Conservation (phyloP, 2,329 filamentous ascomycete genomes). For the Talaromyces verruculosus region DNA sequence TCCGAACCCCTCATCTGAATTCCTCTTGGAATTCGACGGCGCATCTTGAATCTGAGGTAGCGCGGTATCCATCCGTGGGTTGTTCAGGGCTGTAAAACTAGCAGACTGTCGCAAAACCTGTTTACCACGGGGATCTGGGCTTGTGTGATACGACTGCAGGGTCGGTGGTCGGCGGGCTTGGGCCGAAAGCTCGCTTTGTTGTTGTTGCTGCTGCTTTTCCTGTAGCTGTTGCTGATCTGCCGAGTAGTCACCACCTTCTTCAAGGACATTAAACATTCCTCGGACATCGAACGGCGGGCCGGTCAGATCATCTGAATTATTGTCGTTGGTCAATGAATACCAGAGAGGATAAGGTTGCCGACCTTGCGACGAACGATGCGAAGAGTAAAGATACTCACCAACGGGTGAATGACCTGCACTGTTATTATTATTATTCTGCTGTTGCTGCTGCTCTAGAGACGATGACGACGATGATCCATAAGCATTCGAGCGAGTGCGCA, state of each 20-base stretch:
- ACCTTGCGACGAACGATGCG: constrained; percentile 18
- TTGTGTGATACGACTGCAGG: constrained; percentile 51
- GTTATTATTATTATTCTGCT: constrained; percentile 12
- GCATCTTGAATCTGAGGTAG: constrained; percentile 48
- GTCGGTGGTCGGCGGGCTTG: constrained; percentile 43
- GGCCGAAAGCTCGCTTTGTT: constrained; percentile 34
- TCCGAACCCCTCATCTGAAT: constrained; percentile 74
- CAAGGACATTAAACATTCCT: constrained; percentile 46
- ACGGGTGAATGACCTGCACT: constrained; percentile 42
- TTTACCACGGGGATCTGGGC: constrained; percentile 55
- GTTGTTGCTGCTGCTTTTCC: background rate
- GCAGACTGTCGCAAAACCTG: constrained; percentile 64
- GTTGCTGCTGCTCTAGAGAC: constrained; percentile 39
- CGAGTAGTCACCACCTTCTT: constrained; percentile 34
- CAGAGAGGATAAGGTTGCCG: constrained; percentile 29
- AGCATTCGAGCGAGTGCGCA: constrained; percentile 47
- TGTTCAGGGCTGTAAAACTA: constrained; percentile 58
- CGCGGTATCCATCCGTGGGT: constrained; percentile 52
- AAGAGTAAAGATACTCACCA: constrained; percentile 32
- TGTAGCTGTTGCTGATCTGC: constrained; percentile 25
- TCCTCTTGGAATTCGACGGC: constrained; percentile 65
- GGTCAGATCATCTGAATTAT: constrained; percentile 47
- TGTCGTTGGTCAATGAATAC: constrained; percentile 38
- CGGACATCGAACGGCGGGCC: constrained; percentile 46
- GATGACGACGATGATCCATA: constrained; percentile 52